A percentile compares a stretch with the other conserved stretches of the same genome.
Conservation (phyloP, 345 rosid genomes). For the Linum trigynum region DNA sequence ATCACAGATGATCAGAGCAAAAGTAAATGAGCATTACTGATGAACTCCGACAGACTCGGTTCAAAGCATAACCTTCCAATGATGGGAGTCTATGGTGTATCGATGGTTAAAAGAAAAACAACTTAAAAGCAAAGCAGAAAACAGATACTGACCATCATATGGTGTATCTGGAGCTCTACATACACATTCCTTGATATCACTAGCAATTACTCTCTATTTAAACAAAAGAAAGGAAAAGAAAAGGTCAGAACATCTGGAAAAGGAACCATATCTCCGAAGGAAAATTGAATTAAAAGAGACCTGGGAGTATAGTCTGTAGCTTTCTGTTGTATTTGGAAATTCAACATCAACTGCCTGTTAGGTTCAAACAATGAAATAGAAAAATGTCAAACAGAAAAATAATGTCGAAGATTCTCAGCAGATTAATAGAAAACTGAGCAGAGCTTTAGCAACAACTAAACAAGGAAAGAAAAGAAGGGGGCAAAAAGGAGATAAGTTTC, state of each 20-base stretch:
- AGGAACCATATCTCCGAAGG: slow-evolving; percentile 4
- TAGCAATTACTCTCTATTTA: slow-evolving; percentile 77
- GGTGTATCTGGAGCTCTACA: slow-evolving; percentile 98
- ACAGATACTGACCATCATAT: slow-evolving; percentile 61
- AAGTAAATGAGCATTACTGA: too few species aligned
- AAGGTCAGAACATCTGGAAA: slow-evolving; percentile 14
- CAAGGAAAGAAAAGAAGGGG: neutral
- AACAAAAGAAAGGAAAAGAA: slow-evolving; percentile 7
- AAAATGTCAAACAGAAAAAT: slow-evolving; percentile 11
- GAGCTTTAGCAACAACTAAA: slow-evolving; percentile 1
- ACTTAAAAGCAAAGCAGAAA: slow-evolving; percentile 4
- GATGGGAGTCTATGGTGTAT: too few species aligned
- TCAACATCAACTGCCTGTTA: slow-evolving; percentile 65
- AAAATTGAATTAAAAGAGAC: slow-evolving; percentile 27
- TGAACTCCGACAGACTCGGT: too few species aligned
- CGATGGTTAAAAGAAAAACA: neutral
- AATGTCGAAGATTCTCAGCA: neutral
- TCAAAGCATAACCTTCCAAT: neutral
- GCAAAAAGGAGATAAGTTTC: too few species aligned
- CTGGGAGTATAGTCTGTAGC: slow-evolving; percentile 88
- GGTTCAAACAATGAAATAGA: slow-evolving; percentile 7
- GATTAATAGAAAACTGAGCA: neutral
- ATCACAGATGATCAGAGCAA: too few species aligned
- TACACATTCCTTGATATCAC: slow-evolving; percentile 94
- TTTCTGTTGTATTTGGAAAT: slow-evolving; percentile 79